phyloP scores from a whole-genome alignment of 139 green algal genomes.

The Chlorella sp. region DNA sequence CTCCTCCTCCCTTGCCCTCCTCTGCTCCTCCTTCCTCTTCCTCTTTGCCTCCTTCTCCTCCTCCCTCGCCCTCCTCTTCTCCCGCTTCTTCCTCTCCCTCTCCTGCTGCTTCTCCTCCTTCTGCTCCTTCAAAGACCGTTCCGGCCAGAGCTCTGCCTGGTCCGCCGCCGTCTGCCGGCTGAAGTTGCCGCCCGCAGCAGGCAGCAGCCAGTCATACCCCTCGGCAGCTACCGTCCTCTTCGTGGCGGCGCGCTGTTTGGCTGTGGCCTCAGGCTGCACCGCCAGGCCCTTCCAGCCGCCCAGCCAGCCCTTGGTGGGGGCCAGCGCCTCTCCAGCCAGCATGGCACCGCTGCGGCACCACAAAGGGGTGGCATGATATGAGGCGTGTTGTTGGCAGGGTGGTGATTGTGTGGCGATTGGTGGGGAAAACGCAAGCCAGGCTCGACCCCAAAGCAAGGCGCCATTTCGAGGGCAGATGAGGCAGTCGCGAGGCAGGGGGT shows the following conservation, averaged over 20 bases:
- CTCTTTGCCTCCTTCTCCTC: neutral
- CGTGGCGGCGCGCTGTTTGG: neutral
- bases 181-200: neutral
- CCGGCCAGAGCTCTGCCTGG: neutral
- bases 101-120: neutral
- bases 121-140: neutral
- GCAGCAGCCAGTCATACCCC: constrained; percentile 16
- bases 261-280: neutral
- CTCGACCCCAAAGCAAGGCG: neutral
- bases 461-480: neutral
- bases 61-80: neutral
- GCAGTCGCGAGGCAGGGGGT: neutral
- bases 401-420: neutral
- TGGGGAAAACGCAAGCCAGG: neutral
- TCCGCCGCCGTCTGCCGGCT: constrained; percentile 12
- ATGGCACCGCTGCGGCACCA: neutral
- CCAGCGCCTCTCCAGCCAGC: constrained; percentile 12
- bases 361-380: neutral
- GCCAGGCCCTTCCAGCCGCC: neutral
- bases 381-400: too few relatives aligned
- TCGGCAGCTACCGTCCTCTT: neutral
- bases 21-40: neutral
- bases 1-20: neutral
- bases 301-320: neutral
- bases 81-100: neutral